Conservation (phyloP, 257 asterid genomes). For the Nicotiana obtusifolia region DNA sequence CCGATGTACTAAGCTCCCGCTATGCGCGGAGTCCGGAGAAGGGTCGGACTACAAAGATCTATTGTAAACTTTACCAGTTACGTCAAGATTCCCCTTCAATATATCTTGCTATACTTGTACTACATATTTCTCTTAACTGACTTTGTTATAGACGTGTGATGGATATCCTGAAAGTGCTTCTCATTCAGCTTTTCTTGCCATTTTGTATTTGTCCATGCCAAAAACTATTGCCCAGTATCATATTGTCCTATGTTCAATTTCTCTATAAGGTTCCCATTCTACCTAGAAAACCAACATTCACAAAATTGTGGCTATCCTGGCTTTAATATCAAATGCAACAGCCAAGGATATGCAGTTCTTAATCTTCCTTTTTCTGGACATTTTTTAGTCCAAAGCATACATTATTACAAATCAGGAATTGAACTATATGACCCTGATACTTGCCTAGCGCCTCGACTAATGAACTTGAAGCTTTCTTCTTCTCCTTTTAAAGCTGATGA, state of each 20-base stretch:
- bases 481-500: background rate
- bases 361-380: constrained; percentile 47
- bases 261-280: constrained; percentile 37
- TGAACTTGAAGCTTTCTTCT: constrained; percentile 1
- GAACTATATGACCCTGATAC: constrained; percentile 27
- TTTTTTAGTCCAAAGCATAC: constrained; percentile 33
- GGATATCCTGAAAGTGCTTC: constrained; percentile 26
- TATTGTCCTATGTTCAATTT: constrained; percentile 8
- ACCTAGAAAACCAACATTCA: constrained; percentile 20
- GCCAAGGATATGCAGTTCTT: constrained; percentile 11
- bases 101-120: too few relatives aligned
- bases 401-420: constrained; percentile 45
- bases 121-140: too few relatives aligned
- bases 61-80: too few relatives aligned
- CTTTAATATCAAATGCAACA: constrained; percentile 31
- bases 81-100: too few relatives aligned
- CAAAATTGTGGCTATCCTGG: constrained; percentile 50
- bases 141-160: constrained; percentile 10
- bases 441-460: constrained; percentile 18
- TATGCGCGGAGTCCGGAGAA: too few relatives aligned
- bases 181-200: constrained; percentile 17
- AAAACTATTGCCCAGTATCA: constrained; percentile 24
- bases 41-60: too few relatives aligned
- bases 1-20: too few relatives aligned
- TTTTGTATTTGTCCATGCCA: constrained; percentile 21